Evolutionary conservation across 768 basidiomycete species (phyloP).

Genomic region (Clavulina sp.): DNA sequence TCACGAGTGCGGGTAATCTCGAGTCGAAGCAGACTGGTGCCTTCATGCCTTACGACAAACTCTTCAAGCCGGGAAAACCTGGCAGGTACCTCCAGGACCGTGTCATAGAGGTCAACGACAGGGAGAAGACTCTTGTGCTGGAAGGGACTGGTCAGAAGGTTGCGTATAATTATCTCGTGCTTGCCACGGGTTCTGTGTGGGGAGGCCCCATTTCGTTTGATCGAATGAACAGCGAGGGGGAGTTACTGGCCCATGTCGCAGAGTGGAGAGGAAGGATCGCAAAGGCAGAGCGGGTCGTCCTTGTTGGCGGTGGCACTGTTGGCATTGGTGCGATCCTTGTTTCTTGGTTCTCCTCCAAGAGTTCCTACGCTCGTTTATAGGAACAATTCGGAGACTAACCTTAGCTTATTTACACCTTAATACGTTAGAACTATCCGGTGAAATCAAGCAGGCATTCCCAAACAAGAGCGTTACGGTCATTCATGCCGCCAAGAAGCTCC

Average conservation of each 20-base stretch:
- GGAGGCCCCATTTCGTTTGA: slow-evolving; percentile 25
- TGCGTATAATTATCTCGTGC: slow-evolving; percentile 36
- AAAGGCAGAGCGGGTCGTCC: slow-evolving; percentile 8
- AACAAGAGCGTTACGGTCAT: slow-evolving; percentile 3
- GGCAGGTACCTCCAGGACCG: slow-evolving; percentile 2
- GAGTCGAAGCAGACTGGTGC: neutral
- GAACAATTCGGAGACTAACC: no score
- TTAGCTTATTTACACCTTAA: neutral
- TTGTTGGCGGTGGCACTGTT: slow-evolving; percentile 13
- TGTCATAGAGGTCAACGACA: slow-evolving; percentile 12
- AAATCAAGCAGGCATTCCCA: slow-evolving; percentile 4
- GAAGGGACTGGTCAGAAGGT: slow-evolving; percentile 34
- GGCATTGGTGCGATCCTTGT: slow-evolving; percentile 9
- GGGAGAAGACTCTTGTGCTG: slow-evolving; percentile 31
- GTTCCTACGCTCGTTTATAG: neutral
- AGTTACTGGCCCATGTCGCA: slow-evolving; percentile 18
- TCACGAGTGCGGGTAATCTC: slow-evolving; percentile 2
- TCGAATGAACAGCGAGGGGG: slow-evolving; percentile 22
- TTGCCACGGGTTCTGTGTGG: slow-evolving; percentile 43
- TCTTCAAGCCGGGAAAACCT: slow-evolving; percentile 3
- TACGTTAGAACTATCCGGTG: slow-evolving; percentile 4
- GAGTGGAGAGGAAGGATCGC: slow-evolving; percentile 11
- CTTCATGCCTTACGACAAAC: slow-evolving; percentile 6
- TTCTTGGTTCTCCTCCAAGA: neutral
- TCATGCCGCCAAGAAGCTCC: neutral